A percentile compares a stretch with the other conserved stretches of the same genome.
Evolutionary conservation across 352 stramenopile species (phyloP).

Genomic region (Lagenidium giganteum): DNA sequence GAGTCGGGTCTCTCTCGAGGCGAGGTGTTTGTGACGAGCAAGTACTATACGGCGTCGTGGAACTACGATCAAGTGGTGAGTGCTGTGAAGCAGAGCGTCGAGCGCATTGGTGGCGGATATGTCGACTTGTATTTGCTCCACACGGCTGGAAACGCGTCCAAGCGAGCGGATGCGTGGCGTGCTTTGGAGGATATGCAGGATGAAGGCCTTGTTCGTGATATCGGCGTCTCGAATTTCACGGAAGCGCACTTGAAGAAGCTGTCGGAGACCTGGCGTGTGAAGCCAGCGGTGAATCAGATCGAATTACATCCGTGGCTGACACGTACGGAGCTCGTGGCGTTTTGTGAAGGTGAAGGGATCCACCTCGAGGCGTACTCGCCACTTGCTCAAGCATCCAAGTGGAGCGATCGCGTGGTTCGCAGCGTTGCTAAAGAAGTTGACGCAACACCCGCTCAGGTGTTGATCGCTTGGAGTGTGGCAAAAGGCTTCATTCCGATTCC

Average conservation of each 20-base stretch:
- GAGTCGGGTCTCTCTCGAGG: constrained; percentile 56
- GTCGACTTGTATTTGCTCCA: constrained; percentile 72
- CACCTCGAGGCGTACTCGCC: constrained; percentile 42
- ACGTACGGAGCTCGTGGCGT: constrained; percentile 39
- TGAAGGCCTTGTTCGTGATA: constrained; percentile 55
- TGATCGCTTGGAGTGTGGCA: constrained; percentile 9
- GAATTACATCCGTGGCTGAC: constrained; percentile 64
- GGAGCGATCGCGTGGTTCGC: not conserved
- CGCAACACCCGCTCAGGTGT: constrained; percentile 5
- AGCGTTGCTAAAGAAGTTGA: not conserved
- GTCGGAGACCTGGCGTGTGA: constrained; percentile 34
- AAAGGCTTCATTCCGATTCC: constrained; percentile 13
- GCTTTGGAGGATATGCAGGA: constrained; percentile 34
- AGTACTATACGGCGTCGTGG: constrained; percentile 60
- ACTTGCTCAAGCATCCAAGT: constrained; percentile 1
- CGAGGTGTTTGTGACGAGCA: constrained; percentile 79
- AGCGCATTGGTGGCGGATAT: constrained; percentile 65
- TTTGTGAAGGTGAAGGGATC: constrained; percentile 41
- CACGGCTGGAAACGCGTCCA: constrained; percentile 26
- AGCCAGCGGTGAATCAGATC: constrained; percentile 72
- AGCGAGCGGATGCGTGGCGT: constrained; percentile 29
- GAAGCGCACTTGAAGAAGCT: constrained; percentile 70
- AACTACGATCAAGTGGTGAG: constrained; percentile 63
- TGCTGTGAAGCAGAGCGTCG: constrained; percentile 32
- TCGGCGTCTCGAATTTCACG: constrained; percentile 85